Evolutionary conservation across 257 asterid genomes (phyloP), one percentile per base, ranked within the genome.

Genomic region (Craterostigma plantagineum): DNA sequence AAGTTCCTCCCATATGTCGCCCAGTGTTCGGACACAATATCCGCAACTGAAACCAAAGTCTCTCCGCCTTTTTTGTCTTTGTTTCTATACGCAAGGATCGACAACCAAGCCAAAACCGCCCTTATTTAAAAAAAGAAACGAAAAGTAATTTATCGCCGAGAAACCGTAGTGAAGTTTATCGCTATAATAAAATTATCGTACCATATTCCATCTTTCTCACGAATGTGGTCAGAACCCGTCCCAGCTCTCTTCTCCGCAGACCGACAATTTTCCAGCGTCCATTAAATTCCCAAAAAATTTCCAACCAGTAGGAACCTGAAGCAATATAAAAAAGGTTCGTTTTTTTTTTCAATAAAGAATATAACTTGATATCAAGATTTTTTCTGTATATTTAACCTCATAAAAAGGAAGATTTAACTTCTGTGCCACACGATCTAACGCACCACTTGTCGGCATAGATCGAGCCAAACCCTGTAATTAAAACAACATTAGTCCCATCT

Each of bases 221-320:
- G 94, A 41, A 90, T 79, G 67, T 90, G 99, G 52, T 90, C 94
- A 54, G 95, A 90, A 45, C 95, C 99, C 11, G 94, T 90, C 53
- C 95, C 95, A 52, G 72, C 99, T 90, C 71, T 90, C 99, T 66
- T 90, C 99, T 23, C 99, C 99, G 42, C 99, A 90, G 42, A 90
- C 71, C 15, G 99, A 90, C 71, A 90, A 54, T 34, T 83, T 69
- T 36, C 76, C 94, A 12, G 94, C 92, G 61, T 90, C 99, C 99
- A 90, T 90, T 44, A 90, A 73, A 70, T 90, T 90, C 45, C 95
- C 95, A 34, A 90, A 90, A 66, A 79, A 90, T 53, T 90, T 90
- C 99, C 99, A 90, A 45, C 99, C 99, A 45, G 99, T 83, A 35
- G 99, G 99, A 42, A 90, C 95, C 98, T 83, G 62, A 62, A 54